Conservation (phyloP, 2,329 filamentous ascomycete species). For the Dothideomycetidae sp. region DNA sequence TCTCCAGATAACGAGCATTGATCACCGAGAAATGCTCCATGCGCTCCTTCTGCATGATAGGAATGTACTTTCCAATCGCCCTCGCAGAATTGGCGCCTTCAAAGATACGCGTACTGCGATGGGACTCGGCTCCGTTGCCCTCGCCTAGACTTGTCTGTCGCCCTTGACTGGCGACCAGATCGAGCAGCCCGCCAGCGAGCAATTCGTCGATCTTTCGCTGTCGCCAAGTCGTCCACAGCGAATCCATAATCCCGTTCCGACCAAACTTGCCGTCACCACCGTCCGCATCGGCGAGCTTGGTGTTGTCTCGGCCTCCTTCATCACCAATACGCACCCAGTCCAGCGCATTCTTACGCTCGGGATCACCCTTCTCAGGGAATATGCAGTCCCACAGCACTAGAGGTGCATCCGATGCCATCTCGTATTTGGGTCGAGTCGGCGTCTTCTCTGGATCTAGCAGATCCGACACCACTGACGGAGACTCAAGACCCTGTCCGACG, state of each 20-base stretch:
- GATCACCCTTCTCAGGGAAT: slow-evolving; percentile 40
- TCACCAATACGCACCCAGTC: slow-evolving; percentile 71
- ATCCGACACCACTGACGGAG: slow-evolving; percentile 54
- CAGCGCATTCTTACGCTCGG: slow-evolving; percentile 42
- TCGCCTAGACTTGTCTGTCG: slow-evolving; percentile 15
- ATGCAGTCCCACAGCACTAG: slow-evolving; percentile 94
- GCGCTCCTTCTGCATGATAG: slow-evolving; percentile 40
- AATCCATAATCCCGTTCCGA: slow-evolving; percentile 51
- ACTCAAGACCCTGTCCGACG: slow-evolving; percentile 75
- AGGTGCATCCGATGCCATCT: slow-evolving; percentile 80
- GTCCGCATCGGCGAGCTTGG: slow-evolving; percentile 19
- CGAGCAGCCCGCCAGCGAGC: slow-evolving; percentile 59
- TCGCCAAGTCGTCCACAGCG: slow-evolving; percentile 72
- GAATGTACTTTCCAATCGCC: slow-evolving; percentile 43
- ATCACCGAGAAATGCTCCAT: slow-evolving; percentile 47
- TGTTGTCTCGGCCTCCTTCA: slow-evolving; percentile 29
- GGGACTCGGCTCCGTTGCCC: slow-evolving; percentile 10
- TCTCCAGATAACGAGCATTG: slow-evolving; percentile 44
- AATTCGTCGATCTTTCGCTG: slow-evolving; percentile 81
- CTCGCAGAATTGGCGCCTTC: slow-evolving; percentile 41
- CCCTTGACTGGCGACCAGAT: slow-evolving; percentile 38
- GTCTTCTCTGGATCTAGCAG: slow-evolving; percentile 59
- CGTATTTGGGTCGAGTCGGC: slow-evolving; percentile 69
- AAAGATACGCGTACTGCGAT: slow-evolving; percentile 39
- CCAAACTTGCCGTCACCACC: slow-evolving; percentile 48